Evolutionary conservation across 2,329 filamentous ascomycete genomes (phyloP), one percentile per base, ranked within the genome.

Genomic region (Epicoccum nigrum): DNA sequence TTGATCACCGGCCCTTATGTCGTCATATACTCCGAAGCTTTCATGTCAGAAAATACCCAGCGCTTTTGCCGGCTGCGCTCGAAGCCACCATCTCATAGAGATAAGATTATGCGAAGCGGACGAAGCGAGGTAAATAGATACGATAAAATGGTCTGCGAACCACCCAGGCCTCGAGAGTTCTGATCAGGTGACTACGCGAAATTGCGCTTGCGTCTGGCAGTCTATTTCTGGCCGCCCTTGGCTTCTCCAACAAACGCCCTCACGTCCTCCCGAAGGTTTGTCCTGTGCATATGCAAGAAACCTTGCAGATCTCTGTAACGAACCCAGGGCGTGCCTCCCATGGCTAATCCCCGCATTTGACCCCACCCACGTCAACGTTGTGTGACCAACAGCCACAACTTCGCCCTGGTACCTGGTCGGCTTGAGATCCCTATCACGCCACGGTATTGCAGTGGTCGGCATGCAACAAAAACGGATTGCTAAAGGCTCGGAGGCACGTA

Each of bases 261-360:
- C 19, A 30, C 39, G 21, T 43, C 44, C 39, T 44, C 40, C 28
- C 17, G 27, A 40, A 44, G 41, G 30, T 40, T 45, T 12, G 40
- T 34, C 40, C 34, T 35, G 41, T 51, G 48, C 48, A 51, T 45
- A 41, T 20, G 41, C 35, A 17, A 17, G 16, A 15, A 30, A 38
- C 47, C 40, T 50, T 45, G 40, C 40, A 39, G 40, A 34, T 45
- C 21, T 31, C n/a, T 39, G 33, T 50, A 40, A 50, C 40, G 32
- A 39, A 28, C 17, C 25, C 19, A 25, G 34, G 16, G 21, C 25
- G 34, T 17, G 41, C 17, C 28, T 33, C 19, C 30, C 45, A 48
- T 43, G 35, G 34, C 45, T 41, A 21, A 45, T 45, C 48, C 48
- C 41, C 48, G 47, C 47, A 40, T 32, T 28, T 28, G 12, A 31